phyloP scores from a whole-genome alignment of 202 grass and related monocot genomes.

The Setaria italica region DNA sequence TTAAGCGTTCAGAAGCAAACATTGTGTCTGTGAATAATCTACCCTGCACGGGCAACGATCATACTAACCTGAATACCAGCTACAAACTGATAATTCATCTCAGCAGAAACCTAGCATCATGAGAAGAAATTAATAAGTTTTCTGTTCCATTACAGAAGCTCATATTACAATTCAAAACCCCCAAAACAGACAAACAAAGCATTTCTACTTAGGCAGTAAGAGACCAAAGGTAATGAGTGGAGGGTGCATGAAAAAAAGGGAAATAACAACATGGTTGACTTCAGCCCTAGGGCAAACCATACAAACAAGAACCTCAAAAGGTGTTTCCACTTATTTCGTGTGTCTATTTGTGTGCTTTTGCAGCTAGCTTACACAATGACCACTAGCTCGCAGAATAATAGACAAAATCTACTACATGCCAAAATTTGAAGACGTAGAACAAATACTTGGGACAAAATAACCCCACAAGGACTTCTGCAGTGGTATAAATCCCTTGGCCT shows the following conservation, averaged over 20 bases:
- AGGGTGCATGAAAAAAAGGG: neutral
- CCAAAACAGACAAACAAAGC: conserved; percentile 33
- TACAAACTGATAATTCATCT: conserved; percentile 80
- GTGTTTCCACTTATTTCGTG: conserved; percentile 15
- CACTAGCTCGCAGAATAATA: conserved; percentile 45
- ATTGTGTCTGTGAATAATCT: conserved; percentile 31
- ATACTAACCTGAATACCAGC: conserved; percentile 79
- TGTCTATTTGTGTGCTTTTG: conserved; percentile 50
- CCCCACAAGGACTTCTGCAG: conserved; percentile 49
- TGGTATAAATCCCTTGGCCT: conserved; percentile 41
- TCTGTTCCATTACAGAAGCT: conserved; percentile 22
- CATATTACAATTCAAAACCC: conserved; percentile 1
- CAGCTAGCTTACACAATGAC: conserved; percentile 53
- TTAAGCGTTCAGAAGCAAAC: conserved; percentile 18
- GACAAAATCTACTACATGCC: conserved; percentile 53
- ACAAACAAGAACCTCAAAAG: neutral
- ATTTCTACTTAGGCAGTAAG: conserved; percentile 1
- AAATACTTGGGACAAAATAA: conserved; percentile 54
- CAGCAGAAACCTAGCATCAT: conserved; percentile 65
- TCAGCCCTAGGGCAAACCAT: conserved; percentile 20
- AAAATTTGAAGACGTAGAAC: conserved; percentile 48
- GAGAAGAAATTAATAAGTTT: conserved; percentile 46
- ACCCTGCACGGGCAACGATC: conserved; percentile 22
- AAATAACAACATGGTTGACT: conserved; percentile 15
- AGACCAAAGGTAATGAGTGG: conserved; percentile 21